Evolutionary conservation across 129 eudicot genomes (phyloP).

Genomic region (Flaveria robusta): DNA sequence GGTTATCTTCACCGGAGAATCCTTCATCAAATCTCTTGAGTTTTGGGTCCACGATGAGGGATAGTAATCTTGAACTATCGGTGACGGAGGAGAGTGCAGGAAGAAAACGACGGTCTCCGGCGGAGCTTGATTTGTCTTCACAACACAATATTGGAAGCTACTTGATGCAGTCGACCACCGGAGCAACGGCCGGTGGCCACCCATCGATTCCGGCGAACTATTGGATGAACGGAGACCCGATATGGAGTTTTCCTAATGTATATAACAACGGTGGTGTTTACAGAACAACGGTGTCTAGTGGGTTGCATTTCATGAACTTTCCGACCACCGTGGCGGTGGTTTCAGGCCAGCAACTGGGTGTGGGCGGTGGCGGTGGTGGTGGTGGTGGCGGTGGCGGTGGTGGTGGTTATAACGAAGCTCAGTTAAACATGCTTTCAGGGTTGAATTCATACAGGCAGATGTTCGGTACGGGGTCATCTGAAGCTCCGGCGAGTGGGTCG

Average conservation of each 20-base stretch:
- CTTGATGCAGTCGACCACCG: constrained; percentile 63
- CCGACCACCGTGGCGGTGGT: constrained; percentile 73
- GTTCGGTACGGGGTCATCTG: constrained; percentile 53
- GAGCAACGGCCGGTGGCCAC: constrained; percentile 54
- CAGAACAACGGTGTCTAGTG: constrained; percentile 75
- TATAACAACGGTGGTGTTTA: constrained; percentile 62
- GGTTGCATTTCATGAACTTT: constrained; percentile 90
- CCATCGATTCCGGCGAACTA: constrained; percentile 79
- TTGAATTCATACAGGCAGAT: constrained; percentile 54
- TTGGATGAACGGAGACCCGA: constrained; percentile 91
- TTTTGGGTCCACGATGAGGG: constrained; percentile 52
- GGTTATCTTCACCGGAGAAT: constrained; percentile 53
- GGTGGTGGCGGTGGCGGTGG: constrained; percentile 32
- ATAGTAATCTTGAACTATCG: constrained; percentile 48
- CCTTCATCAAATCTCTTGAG: constrained; percentile 46
- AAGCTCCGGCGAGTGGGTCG: constrained; percentile 70
- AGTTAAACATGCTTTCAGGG: constrained; percentile 71
- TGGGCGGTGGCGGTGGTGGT: neutral
- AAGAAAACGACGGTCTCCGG: constrained; percentile 46
- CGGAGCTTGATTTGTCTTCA: constrained; percentile 47
- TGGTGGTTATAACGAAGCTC: constrained; percentile 62
- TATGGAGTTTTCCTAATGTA: constrained; percentile 82
- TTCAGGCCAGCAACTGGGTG: constrained; percentile 54
- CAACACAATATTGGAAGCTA: constrained; percentile 59
- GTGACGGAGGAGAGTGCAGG: constrained; percentile 55